phyloP scores from a whole-genome alignment of 768 basidiomycete genomes.

The Mycena olivaceomarginata region DNA sequence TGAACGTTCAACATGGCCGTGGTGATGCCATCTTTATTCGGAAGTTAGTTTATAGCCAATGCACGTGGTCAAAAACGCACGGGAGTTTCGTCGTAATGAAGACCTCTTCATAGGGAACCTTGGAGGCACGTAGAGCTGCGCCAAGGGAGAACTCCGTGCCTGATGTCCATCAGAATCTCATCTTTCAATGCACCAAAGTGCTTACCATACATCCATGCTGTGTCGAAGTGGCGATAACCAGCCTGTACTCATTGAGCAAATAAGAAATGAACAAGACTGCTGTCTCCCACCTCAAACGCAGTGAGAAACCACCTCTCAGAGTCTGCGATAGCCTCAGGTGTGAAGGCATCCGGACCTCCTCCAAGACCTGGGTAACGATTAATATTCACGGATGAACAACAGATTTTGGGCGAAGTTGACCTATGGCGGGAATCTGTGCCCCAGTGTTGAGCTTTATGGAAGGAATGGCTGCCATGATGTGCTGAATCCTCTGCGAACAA shows the following conservation, averaged over 20 bases:
- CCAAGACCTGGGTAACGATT: constrained; percentile 25
- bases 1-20: constrained; percentile 58
- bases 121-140: constrained; percentile 66
- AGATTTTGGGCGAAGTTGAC: not conserved
- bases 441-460: constrained; percentile 33
- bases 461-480: constrained; percentile 25
- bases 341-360: constrained; percentile 19
- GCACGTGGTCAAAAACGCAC: constrained; percentile 44
- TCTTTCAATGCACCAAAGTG: not conserved
- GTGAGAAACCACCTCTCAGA: constrained; percentile 62
- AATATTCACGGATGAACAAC: not conserved
- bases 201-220: constrained; percentile 59
- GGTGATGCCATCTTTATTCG: constrained; percentile 60
- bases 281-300: constrained; percentile 58
- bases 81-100: constrained; percentile 72
- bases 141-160: constrained; percentile 67
- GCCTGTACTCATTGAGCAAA: constrained; percentile 47
- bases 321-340: constrained; percentile 55
- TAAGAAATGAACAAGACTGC: not conserved
- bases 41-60: not conserved
- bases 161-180: constrained; percentile 15
- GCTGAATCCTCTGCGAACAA: not conserved
- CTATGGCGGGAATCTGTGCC: constrained; percentile 24
- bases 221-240: constrained; percentile 66
- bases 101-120: constrained; percentile 67